A percentile compares a stretch with the other conserved stretches of the same genome.
phyloP scores from a whole-genome alignment of 331 rosid genomes.

The Dryas integrifolia region DNA sequence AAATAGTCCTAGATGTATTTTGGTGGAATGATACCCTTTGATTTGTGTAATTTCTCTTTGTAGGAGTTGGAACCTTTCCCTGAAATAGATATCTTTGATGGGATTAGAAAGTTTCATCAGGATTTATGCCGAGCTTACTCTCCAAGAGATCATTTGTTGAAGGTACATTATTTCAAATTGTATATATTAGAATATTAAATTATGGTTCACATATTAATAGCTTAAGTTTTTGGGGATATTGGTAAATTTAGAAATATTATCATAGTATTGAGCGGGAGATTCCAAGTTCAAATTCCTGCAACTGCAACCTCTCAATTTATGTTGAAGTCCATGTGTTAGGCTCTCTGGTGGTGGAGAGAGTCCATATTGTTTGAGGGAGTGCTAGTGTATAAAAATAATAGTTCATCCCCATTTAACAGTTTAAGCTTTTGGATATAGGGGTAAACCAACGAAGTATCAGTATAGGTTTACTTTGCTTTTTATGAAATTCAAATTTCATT shows the following conservation, averaged over 20 bases:
- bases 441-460: neutral
- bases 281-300: neutral
- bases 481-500: neutral
- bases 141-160: slow-evolving; percentile 67
- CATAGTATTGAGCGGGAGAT: neutral
- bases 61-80: slow-evolving; percentile 93
- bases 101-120: slow-evolving; percentile 61
- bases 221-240: neutral
- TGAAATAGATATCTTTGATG: slow-evolving; percentile 58
- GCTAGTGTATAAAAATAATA: neutral
- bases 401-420: slow-evolving; percentile 1
- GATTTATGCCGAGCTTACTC: slow-evolving; percentile 70
- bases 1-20: neutral
- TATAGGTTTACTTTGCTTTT: neutral
- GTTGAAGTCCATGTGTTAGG: neutral
- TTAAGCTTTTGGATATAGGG: neutral
- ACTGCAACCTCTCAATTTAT: neutral
- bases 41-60: slow-evolving; percentile 26
- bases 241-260: neutral
- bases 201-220: neutral
- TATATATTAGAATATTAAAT: neutral
- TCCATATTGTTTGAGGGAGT: neutral
- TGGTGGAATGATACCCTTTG: neutral
- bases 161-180: slow-evolving; percentile 37
- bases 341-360: slow-evolving; percentile 1